Evolutionary conservation across 1,284 basidiomycete species (phyloP), one percentile per base, ranked within the genome.

Genomic region (Ganoderma boninense): DNA sequence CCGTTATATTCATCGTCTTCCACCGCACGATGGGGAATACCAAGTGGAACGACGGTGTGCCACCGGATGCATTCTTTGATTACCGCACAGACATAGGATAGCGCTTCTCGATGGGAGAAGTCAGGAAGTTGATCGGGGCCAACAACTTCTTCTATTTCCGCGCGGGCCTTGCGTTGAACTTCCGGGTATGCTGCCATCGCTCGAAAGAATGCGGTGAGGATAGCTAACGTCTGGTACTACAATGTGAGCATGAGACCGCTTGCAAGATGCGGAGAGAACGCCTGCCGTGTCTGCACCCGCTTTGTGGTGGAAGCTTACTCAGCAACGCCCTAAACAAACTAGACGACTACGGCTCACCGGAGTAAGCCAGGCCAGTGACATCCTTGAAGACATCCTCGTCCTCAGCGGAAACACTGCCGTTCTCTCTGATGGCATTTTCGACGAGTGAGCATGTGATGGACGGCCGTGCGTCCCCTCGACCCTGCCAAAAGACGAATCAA

Each of bases 161-260:
- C 63, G 11, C 69, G 74, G 13, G 70, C 71, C 26, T 67, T 70
- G 6, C 52, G 18, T 29, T 68, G 69, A 0, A 76, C 75, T 0
- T 76, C 67, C 0, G 80, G 79, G 57, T 75, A 57, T 5, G 69
- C 54, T 6, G 71, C 65, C 73, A 80, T 79, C 18, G 75, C 77
- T 2, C 70, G 67, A 56, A 79, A 74, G 54, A 80, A 75, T 8
- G 72, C 71, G 11, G 70, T 62, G 23, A 78, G 67, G 4, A 75
- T 60, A 10, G 75, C 69, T 7, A 74, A 66, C 11, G 76, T 77
- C 79, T 80, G 26, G 11, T 4, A 11, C 6, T 8, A 20, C 11
- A 40, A 26, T 26, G 7, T 64, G 23, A 56, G 49, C 13, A 29
- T 4, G 38, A 18, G 14, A 14, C 38, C 6, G 49, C 26, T 20